A percentile compares a stretch with the other conserved stretches of the same genome.
phyloP scores from a whole-genome alignment of 192 early-diverging fungal genomes.

The Coemansia pectinata region DNA sequence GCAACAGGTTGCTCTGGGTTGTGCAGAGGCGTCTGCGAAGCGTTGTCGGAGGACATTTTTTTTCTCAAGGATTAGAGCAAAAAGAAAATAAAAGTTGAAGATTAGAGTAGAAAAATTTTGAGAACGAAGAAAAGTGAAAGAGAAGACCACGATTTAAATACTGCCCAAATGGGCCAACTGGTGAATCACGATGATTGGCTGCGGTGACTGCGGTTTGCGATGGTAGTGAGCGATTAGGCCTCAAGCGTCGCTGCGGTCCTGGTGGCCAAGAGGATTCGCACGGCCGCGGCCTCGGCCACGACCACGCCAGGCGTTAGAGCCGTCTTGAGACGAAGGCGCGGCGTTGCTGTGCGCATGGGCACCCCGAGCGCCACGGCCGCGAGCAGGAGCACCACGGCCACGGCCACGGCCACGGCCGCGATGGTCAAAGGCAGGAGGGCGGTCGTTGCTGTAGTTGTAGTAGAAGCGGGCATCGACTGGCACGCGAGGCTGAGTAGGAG shows the following conservation, averaged over 20 bases:
- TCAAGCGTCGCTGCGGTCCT: background rate
- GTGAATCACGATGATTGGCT: background rate
- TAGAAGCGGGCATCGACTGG: conserved; percentile 5
- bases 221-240: background rate
- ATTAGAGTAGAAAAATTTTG: background rate
- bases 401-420: conserved; percentile 22
- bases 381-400: conserved; percentile 12
- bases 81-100: background rate
- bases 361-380: conserved; percentile 14
- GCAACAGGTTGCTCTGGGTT: background rate
- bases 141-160: background rate
- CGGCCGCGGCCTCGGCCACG: conserved; percentile 5
- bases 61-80: background rate
- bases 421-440: background rate
- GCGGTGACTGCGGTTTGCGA: background rate
- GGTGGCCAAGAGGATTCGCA: background rate
- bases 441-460: conserved; percentile 27
- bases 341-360: background rate
- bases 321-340: background rate
- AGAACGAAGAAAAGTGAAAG: background rate
- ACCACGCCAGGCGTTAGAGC: background rate
- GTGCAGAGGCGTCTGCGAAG: background rate
- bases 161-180: background rate
- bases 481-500: background rate
- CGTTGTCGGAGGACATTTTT: conserved; percentile 6